phyloP scores from a whole-genome alignment of 352 stramenopile genomes.

The Phytophthora lateralis region DNA sequence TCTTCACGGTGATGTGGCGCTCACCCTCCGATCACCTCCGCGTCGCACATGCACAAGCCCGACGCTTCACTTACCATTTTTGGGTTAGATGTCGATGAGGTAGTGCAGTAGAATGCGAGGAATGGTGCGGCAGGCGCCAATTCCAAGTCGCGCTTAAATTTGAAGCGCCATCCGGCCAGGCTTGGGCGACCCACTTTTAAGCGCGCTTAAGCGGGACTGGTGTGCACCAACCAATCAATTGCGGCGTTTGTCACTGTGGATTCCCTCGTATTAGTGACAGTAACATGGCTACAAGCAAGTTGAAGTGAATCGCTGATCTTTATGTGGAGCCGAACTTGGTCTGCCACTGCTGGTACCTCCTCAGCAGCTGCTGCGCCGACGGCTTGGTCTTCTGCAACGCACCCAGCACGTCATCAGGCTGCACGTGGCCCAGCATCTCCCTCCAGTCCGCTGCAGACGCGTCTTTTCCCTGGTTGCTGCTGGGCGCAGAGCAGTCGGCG shows the following conservation, averaged over 20 bases:
- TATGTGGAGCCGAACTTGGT: constrained; percentile 78
- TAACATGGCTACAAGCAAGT: constrained; percentile 30
- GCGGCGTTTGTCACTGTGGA: no score
- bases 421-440: constrained; percentile 63
- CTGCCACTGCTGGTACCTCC: constrained; percentile 86
- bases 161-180: constrained; percentile 9
- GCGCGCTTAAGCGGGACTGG: constrained; percentile 30
- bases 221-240: constrained; percentile 38
- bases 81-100: constrained; percentile 85
- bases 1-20: background rate
- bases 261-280: constrained; percentile 4
- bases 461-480: constrained; percentile 27
- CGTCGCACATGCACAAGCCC: background rate
- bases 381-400: constrained; percentile 82
- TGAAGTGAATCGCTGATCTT: constrained; percentile 4
- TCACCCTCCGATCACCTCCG: background rate
- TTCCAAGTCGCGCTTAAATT: constrained; percentile 44
- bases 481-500: constrained; percentile 32
- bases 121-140: constrained; percentile 37
- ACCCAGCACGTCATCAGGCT: constrained; percentile 51
- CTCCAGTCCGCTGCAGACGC: constrained; percentile 50
- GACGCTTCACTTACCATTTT: constrained; percentile 64
- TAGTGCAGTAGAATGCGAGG: constrained; percentile 72
- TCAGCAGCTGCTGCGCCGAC: constrained; percentile 72
- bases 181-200: constrained; percentile 17